These are phyloP conservation scores for Aspergillus cejpii DNA, from an alignment of 2,329 filamentous ascomycete genomes.

Conservation along the genomic window DNA sequence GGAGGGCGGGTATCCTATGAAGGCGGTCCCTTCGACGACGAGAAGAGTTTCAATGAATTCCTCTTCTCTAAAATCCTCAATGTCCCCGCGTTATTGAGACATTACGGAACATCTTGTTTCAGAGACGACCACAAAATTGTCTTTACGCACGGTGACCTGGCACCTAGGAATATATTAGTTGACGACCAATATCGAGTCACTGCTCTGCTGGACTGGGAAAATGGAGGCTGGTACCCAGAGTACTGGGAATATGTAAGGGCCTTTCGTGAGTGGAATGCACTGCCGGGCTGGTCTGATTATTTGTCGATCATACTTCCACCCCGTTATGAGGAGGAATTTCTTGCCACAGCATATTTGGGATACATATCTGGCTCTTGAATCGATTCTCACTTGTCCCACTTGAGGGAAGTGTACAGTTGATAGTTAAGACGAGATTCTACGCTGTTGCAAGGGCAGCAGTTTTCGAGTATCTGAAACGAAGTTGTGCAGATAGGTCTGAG, in stretches of 20 bases:
- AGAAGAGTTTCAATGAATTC: constrained; percentile 18
- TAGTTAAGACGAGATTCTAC: too few species aligned
- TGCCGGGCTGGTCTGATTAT: neutral
- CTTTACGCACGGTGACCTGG: constrained; percentile 16
- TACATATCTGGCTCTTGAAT: too few species aligned
- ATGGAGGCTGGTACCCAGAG: constrained; percentile 11
- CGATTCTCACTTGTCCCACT: too few species aligned
- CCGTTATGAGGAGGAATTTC: neutral
- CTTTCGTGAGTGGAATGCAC: neutral
- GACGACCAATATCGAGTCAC: neutral
- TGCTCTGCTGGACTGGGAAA: neutral
- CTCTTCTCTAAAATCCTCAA: constrained; percentile 13
- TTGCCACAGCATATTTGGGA: too few species aligned
- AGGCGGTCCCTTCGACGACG: constrained; percentile 21
- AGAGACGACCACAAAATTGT: constrained; percentile 13
- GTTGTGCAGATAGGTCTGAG: too few species aligned
- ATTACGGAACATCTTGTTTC: constrained; percentile 15
- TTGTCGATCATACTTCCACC: neutral
- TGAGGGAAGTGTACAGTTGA: too few species aligned
- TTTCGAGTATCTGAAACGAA: too few species aligned
- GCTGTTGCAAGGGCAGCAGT: too few species aligned
- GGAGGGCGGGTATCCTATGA: constrained; percentile 10
- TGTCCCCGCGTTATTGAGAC: constrained; percentile 9
- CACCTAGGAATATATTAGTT: constrained; percentile 16
- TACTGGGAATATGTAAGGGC: too few species aligned